Evolutionary conservation across 257 asterid species (phyloP).

Genomic region (Coffea canephora): DNA sequence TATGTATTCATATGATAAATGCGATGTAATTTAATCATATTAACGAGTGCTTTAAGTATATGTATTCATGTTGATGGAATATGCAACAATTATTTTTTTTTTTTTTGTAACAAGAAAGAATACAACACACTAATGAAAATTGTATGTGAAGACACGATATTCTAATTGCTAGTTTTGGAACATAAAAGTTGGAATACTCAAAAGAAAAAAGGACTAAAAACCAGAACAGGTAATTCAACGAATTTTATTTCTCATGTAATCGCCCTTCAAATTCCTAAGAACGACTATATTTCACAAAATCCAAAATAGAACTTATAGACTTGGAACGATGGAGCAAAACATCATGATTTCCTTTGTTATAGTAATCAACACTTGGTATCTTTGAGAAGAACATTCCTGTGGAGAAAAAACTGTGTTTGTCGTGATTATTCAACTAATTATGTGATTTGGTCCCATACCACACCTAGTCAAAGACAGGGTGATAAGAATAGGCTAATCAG

Average conservation of each 20-base stretch:
- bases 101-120: too few species aligned
- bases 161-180: neutral
- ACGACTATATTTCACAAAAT: neutral
- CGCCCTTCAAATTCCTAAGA: neutral
- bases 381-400: neutral
- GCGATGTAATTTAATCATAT: too few species aligned
- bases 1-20: too few species aligned
- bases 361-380: neutral
- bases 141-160: neutral
- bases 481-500: neutral
- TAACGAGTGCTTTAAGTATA: too few species aligned
- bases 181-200: neutral
- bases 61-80: too few species aligned
- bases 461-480: neutral
- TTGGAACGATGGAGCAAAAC: neutral
- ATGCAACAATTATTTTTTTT: neutral
- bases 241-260: neutral
- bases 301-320: neutral
- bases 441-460: neutral
- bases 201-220: neutral
- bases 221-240: too few species aligned
- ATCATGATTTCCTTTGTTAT: neutral
- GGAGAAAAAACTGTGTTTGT: neutral
- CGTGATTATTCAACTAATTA: neutral
- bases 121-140: neutral